Percentiles rank a stretch among this genome's conserved stretches.
These are phyloP conservation scores for Boletus coccyginus DNA, from an alignment of 768 basidiomycete genomes.

Conservation along the genomic window DNA sequence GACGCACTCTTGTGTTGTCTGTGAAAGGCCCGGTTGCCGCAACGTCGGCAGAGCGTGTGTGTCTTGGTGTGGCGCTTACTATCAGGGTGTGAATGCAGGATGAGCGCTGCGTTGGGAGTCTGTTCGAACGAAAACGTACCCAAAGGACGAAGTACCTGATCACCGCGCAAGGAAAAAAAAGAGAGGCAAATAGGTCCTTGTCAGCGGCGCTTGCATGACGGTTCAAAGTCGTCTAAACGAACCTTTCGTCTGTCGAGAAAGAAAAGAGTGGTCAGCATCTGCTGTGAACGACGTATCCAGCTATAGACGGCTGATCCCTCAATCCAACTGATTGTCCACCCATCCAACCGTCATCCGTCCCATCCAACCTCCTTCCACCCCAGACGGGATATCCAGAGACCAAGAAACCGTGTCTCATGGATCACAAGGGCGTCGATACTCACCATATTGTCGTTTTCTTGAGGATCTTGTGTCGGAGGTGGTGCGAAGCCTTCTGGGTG, in stretches of 20 bases:
- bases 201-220: constrained; percentile 10
- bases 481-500: neutral
- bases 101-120: neutral
- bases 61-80: constrained; percentile 98
- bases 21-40: constrained; percentile 95
- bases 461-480: constrained; percentile 27
- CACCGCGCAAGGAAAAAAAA: constrained; percentile 4
- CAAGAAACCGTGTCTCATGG: constrained; percentile 2
- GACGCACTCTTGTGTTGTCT: constrained; percentile 94
- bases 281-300: neutral
- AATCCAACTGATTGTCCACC: constrained; percentile 28
- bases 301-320: constrained; percentile 9
- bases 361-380: constrained; percentile 19
- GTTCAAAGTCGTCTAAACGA: constrained; percentile 26
- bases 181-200: neutral
- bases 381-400: neutral
- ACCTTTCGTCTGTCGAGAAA: constrained; percentile 77
- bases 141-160: constrained; percentile 93
- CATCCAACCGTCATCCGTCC: constrained; percentile 22
- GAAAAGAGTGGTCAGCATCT: constrained; percentile 21
- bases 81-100: neutral
- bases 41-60: constrained; percentile 96
- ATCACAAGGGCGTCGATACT: constrained; percentile 30
- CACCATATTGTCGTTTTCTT: constrained; percentile 45
- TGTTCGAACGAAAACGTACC: constrained; percentile 49